Evolutionary conservation across 345 rosid genomes (phyloP).

Genomic region (Sonneratia caseolaris): DNA sequence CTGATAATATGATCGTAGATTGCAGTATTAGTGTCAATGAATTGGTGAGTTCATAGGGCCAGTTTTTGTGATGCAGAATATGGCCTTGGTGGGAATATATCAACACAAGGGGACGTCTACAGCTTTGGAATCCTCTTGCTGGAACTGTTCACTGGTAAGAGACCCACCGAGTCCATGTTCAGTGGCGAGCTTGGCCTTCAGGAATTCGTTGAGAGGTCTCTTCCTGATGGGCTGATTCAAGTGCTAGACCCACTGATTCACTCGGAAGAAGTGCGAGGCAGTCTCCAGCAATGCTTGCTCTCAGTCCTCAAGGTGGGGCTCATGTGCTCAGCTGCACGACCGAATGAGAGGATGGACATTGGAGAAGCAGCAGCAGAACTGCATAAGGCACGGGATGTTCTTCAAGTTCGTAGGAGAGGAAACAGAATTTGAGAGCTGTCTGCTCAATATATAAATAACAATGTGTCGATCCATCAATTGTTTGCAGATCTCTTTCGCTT

Average conservation of each 20-base stretch:
- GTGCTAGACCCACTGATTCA: constrained; percentile 8
- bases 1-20: too few species aligned
- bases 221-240: neutral
- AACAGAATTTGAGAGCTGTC: neutral
- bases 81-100: constrained; percentile 8
- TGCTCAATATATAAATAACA: neutral
- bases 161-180: constrained; percentile 8
- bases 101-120: constrained; percentile 16
- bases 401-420: too few species aligned
- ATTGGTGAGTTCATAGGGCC: too few species aligned
- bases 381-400: neutral
- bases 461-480: too few species aligned
- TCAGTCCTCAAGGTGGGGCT: constrained; percentile 1
- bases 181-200: constrained; percentile 8
- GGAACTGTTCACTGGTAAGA: constrained; percentile 16
- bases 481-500: too few species aligned
- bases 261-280: neutral
- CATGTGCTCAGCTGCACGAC: constrained; percentile 6
- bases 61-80: constrained; percentile 8
- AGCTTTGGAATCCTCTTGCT: constrained; percentile 21
- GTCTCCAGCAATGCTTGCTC: neutral
- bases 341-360: constrained; percentile 12
- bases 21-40: neutral
- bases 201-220: neutral
- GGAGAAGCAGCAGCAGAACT: neutral